These are phyloP conservation scores for Polyplosphaeria fusca DNA, from an alignment of 495 filamentous ascomycete species.

Conservation along the genomic window DNA sequence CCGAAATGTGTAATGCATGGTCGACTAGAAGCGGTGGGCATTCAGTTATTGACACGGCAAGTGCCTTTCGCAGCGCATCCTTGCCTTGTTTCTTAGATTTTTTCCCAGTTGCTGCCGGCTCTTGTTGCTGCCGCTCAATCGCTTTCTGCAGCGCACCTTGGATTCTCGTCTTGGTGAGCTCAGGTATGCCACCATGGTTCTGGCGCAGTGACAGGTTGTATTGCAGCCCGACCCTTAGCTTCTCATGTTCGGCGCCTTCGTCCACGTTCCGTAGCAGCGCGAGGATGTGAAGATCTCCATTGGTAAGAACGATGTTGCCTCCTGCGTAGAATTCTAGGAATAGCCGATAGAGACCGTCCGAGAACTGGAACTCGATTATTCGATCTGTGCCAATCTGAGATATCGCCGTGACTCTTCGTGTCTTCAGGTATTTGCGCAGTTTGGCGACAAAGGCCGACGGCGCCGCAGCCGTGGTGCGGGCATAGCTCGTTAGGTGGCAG, in stretches of 20 bases:
- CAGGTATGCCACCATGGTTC: conserved; percentile 71
- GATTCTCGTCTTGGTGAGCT: conserved; percentile 69
- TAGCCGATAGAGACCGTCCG: conserved; percentile 80
- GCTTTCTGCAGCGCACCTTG: conserved; percentile 65
- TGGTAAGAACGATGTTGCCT: conserved; percentile 92
- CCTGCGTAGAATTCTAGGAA: conserved; percentile 94
- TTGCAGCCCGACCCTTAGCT: conserved; percentile 66
- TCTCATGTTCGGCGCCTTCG: conserved; percentile 69
- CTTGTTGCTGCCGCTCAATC: conserved; percentile 52
- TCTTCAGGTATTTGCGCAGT: conserved; percentile 82
- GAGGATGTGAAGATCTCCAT: conserved; percentile 72
- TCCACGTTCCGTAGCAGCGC: conserved; percentile 77
- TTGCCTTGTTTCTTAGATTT: conserved; percentile 72
- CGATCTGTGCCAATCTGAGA: conserved; percentile 89
- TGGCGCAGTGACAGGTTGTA: conserved; percentile 82
- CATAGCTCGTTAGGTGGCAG: conserved; percentile 87
- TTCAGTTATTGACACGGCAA: conserved; percentile 80
- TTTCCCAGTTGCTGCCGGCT: conserved; percentile 52
- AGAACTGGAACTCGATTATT: conserved; percentile 88
- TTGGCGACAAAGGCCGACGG: conserved; percentile 80
- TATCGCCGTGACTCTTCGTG: conserved; percentile 75
- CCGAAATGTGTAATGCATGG: conserved; percentile 68
- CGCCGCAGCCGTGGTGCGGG: conserved; percentile 74
- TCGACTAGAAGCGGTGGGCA: conserved; percentile 83
- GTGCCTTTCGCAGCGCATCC: conserved; percentile 70